Conservation (phyloP, 2,329 filamentous ascomycete species). For the Dactylellina leptospora region DNA sequence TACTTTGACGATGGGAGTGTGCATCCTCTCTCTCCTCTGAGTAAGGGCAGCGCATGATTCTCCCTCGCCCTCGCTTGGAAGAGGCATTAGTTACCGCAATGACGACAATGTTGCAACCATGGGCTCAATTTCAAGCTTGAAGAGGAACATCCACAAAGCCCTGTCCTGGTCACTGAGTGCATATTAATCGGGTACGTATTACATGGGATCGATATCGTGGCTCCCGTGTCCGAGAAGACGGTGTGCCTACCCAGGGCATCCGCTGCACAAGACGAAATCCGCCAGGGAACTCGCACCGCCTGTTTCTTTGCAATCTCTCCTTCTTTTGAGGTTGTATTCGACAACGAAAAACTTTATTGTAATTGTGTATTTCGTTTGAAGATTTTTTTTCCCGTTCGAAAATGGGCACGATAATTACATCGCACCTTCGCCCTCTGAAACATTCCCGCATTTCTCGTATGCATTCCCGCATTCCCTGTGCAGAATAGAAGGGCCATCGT, state of each 20-base stretch:
- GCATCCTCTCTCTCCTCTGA: conserved; percentile 3
- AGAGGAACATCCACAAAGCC: no score
- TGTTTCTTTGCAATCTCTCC: no score
- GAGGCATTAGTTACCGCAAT: no score
- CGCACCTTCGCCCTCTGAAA: conserved; percentile 13
- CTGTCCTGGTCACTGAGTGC: conserved; percentile 23
- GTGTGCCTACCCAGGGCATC: conserved; percentile 10
- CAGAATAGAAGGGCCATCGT: background rate
- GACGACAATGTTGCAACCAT: conserved; percentile 30
- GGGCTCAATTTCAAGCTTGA: background rate
- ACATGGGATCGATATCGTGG: conserved; percentile 18
- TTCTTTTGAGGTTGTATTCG: no score
- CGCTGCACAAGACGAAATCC: no score
- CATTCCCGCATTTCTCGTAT: conserved; percentile 5
- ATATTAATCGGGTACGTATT: conserved; percentile 15
- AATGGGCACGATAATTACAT: conserved; percentile 4
- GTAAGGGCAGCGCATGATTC: no score
- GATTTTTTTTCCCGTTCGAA: no score
- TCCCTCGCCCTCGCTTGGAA: conserved; percentile 21
- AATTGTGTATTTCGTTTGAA: no score
- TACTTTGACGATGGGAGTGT: no score
- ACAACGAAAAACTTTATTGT: no score
- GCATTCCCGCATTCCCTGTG: background rate
- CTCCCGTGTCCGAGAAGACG: conserved; percentile 26
- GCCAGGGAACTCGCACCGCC: no score